These are phyloP conservation scores for Dorcoceras hygrometricum DNA, from an alignment of 257 asterid species.

Conservation along the genomic window DNA sequence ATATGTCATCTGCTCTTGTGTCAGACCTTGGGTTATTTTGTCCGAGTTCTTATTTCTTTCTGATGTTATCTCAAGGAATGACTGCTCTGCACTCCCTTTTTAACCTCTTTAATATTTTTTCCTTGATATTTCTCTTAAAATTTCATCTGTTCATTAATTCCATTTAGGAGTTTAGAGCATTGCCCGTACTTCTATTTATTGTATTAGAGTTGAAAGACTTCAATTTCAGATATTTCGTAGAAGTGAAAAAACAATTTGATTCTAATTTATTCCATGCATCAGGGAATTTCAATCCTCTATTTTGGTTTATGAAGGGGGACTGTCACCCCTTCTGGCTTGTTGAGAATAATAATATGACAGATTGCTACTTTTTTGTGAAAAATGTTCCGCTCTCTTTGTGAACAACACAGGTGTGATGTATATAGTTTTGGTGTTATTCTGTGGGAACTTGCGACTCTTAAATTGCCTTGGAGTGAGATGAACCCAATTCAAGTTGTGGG, in stretches of 20 bases:
- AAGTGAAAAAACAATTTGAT: background rate
- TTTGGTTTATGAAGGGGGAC: background rate
- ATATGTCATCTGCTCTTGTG: background rate
- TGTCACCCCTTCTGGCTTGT: background rate
- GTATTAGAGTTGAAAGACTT: background rate
- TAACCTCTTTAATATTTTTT: background rate
- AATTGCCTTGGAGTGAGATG: conserved; percentile 98
- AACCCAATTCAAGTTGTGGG: conserved; percentile 99
- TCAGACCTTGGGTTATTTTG: background rate
- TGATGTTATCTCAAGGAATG: background rate
- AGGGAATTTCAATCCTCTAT: conserved; percentile 2
- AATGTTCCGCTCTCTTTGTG: conserved; percentile 8
- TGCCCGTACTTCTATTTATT: background rate
- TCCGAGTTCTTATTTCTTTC: background rate
- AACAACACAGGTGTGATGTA: conserved; percentile 77
- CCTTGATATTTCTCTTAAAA: background rate
- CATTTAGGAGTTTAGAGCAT: background rate
- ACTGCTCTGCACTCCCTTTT: background rate
- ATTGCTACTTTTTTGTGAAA: background rate
- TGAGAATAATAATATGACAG: background rate
- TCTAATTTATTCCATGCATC: background rate
- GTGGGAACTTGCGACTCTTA: conserved; percentile 96
- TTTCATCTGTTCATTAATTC: background rate
- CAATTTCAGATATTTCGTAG: conserved; percentile 2
- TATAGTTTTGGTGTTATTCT: conserved; percentile 96